phyloP scores from a whole-genome alignment of 257 asterid genomes.

The Solanum tarapatanum region DNA sequence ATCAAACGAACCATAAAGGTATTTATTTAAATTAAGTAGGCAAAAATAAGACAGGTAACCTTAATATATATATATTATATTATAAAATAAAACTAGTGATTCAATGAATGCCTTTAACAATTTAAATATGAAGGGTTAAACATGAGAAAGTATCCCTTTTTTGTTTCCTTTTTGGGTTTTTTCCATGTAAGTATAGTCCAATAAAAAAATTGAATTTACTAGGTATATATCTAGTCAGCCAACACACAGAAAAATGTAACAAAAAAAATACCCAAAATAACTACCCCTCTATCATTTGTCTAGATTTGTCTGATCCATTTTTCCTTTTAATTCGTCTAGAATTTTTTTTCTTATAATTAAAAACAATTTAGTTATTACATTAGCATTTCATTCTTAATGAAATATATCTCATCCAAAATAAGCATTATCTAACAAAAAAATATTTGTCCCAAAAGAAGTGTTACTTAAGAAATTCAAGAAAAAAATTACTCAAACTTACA shows the following conservation, averaged over 20 bases:
- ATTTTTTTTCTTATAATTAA: background rate
- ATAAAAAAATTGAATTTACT: background rate
- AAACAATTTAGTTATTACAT: background rate
- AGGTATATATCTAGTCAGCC: background rate
- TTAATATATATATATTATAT: background rate
- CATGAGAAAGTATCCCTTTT: background rate
- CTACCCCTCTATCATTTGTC: background rate
- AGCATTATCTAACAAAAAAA: background rate
- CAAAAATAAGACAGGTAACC: background rate
- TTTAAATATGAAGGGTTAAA: background rate
- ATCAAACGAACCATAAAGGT: background rate
- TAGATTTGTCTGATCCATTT: background rate
- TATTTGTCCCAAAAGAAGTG: too few species aligned
- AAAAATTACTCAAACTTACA: too few species aligned
- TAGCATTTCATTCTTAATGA: background rate
- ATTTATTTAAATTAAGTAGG: background rate
- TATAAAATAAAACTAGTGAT: background rate
- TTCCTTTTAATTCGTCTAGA: background rate
- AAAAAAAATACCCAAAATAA: background rate
- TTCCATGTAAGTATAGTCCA: background rate
- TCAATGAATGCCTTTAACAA: background rate
- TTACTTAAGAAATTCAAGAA: too few species aligned
- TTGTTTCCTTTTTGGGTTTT: background rate
- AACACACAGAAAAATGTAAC: background rate
- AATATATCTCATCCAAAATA: background rate